Evolutionary conservation across 1,284 basidiomycete genomes (phyloP), one percentile per base, ranked within the genome.

Genomic region (Trametes hirsuta): DNA sequence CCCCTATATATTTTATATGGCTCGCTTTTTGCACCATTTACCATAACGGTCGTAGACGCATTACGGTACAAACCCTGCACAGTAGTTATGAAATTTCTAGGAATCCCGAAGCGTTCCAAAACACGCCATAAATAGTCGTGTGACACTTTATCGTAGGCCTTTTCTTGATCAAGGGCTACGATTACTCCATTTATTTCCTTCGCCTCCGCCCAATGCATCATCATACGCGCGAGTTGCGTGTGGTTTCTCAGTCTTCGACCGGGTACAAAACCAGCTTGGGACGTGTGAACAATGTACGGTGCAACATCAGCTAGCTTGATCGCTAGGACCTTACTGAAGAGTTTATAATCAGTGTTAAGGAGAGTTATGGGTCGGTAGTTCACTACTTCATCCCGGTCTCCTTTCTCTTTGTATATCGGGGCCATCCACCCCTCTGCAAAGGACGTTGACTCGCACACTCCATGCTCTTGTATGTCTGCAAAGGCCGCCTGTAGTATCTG

Each of bases 301-400:
- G 65, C 69, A 0, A 61, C 53, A 4, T 25, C 21, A 3, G 61
- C 65, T 0, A 74, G 59, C 15, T 55, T 49, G 1, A 61, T 45
- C 3, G 72, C 61, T 0, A 71, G 50, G 4, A 55, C 55, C 47
- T 69, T 70, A 0, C 69, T 73, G 34, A 69, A 48, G 3, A 71
- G 30, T 49, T 74, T 74, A 51, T 75, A 74, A 60, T 76, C 73
- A 0, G 68, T 60, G 62, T 76, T 76, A 0, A 76, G 69, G 0
- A 74, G 62, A 3, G 71, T 73, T 21, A 76, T 75, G 0, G 74
- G 75, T 0, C 72, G 15, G 30, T 77, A 76, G 62, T 75, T 76
- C 0, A 58, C 63, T 0, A 74, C 69, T 2, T 68, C 57, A 0
- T 47, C 54, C 6, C 42, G 35, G 9, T 73, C 69, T 0, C 60